Conservation (phyloP, 352 stramenopile genomes). For the Phytopythium ostracodes region DNA sequence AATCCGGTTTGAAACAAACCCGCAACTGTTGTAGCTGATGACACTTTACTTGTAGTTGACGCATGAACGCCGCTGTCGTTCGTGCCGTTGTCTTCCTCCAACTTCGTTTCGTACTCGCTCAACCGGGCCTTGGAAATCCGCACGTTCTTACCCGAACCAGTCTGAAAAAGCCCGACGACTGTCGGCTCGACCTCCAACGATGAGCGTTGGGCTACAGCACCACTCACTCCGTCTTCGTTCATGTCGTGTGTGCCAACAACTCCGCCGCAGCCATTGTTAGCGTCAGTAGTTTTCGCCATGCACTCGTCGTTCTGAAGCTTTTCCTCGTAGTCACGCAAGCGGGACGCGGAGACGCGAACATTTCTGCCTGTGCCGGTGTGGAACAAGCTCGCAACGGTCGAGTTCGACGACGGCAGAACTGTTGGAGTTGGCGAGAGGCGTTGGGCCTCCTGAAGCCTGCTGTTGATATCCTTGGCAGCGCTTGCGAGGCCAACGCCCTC, state of each 20-base stretch:
- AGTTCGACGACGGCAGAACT: not conserved
- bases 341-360: slow-evolving; percentile 23
- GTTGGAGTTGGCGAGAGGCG: too few relatives aligned
- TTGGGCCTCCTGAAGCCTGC: too few relatives aligned
- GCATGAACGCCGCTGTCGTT: not conserved
- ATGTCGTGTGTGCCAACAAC: not conserved
- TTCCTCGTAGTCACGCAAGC: slow-evolving; percentile 23
- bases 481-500: not conserved
- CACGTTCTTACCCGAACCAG: slow-evolving; percentile 23
- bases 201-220: not conserved
- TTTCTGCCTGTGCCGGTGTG: slow-evolving; percentile 24
- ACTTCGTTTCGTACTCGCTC: slow-evolving; percentile 18
- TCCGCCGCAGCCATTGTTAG: not conserved
- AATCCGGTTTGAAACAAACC: slow-evolving; percentile 29
- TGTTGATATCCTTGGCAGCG: too few relatives aligned
- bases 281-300: not conserved
- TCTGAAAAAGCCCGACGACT: slow-evolving; percentile 20
- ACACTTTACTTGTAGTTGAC: too few relatives aligned
- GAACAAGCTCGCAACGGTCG: not conserved
- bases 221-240: not conserved
- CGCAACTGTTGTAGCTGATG: not conserved
- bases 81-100: not conserved
- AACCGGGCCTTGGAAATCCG: slow-evolving; percentile 24
- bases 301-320: slow-evolving; percentile 6
- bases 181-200: not conserved